Evolutionary conservation across 2,329 filamentous ascomycete genomes (phyloP).

Genomic region (Neofusicoccum ribis): DNA sequence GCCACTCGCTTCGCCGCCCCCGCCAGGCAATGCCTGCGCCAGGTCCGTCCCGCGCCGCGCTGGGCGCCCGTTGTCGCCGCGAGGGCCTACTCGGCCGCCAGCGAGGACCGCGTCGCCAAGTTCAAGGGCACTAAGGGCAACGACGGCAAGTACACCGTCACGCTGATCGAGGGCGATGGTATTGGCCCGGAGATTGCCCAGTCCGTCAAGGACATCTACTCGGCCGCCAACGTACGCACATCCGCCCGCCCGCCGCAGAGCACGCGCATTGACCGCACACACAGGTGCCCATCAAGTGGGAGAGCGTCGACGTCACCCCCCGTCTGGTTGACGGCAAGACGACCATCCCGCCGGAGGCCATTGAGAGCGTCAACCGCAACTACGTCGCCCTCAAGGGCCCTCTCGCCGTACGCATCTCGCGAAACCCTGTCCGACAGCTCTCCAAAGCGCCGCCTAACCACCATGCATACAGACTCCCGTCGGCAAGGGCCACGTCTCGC

Average conservation of each 20-base stretch:
- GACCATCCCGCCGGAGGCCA: constrained; percentile 87
- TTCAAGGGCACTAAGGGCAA: constrained; percentile 89
- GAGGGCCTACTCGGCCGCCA: constrained; percentile 58
- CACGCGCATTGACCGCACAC: constrained; percentile 14
- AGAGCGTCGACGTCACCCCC: constrained; percentile 93
- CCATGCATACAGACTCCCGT: constrained; percentile 70
- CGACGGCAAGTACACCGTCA: constrained; percentile 93
- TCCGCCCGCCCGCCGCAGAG: constrained; percentile 9
- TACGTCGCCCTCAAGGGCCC: constrained; percentile 98
- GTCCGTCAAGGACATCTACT: constrained; percentile 98
- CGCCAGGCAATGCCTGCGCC: constrained; percentile 76
- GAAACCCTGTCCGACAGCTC: constrained; percentile 7
- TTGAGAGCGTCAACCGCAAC: constrained; percentile 90
- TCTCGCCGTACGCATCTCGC: constrained; percentile 69
- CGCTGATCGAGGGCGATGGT: constrained; percentile 97
- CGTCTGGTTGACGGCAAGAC: constrained; percentile 94
- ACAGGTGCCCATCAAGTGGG: constrained; percentile 91
- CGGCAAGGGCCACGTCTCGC: constrained; percentile 97
- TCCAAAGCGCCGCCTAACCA: constrained; percentile 25
- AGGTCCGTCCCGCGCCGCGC: constrained; percentile 44
- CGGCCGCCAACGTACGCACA: constrained; percentile 75
- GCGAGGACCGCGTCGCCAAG: constrained; percentile 76
- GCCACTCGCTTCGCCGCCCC: constrained; percentile 76
- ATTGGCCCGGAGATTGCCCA: constrained; percentile 98
- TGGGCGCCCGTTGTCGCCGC: constrained; percentile 25